These are phyloP conservation scores for Acephala macrosclerotiorum DNA, from an alignment of 2,329 filamentous ascomycete genomes.

Conservation along the genomic window DNA sequence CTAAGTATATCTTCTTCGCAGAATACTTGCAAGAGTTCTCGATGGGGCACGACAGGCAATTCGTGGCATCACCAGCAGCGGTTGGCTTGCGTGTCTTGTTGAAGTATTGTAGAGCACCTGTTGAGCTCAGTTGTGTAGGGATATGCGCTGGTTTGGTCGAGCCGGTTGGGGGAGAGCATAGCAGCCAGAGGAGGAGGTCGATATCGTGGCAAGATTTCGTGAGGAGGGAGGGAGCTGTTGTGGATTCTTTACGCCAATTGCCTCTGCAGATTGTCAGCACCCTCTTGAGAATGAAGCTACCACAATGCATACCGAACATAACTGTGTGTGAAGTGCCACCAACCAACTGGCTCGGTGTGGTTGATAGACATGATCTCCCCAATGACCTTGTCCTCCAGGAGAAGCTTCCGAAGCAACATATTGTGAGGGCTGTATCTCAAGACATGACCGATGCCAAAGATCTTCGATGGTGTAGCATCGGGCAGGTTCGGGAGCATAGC, in stretches of 20 bases:
- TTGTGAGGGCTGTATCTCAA: constrained; percentile 94
- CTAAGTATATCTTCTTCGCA: constrained; percentile 73
- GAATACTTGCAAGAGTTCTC: constrained; percentile 84
- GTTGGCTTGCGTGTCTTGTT: constrained; percentile 76
- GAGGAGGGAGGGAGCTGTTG: constrained; percentile 80
- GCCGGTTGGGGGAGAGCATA: constrained; percentile 66
- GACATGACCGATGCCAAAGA: constrained; percentile 95
- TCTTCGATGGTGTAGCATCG: constrained; percentile 47
- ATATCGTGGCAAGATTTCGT: constrained; percentile 98
- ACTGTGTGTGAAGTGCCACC: constrained; percentile 93
- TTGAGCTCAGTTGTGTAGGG: constrained; percentile 77
- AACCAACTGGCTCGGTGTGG: constrained; percentile 93
- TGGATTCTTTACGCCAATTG: constrained; percentile 88
- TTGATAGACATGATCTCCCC: constrained; percentile 87
- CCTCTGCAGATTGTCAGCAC: constrained; percentile 58
- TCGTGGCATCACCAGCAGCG: constrained; percentile 78
- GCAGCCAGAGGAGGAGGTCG: constrained; percentile 89
- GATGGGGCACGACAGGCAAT: constrained; percentile 82
- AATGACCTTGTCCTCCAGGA: constrained; percentile 77
- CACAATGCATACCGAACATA: constrained; percentile 70
- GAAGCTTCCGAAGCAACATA: constrained; percentile 78
- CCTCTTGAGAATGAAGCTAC: not conserved
- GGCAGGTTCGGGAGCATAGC: constrained; percentile 54
- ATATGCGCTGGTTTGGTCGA: constrained; percentile 65
- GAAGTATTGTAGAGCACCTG: constrained; percentile 81